phyloP scores from a whole-genome alignment of 805 yeast genomes.

The Ogataea glucozyma region DNA sequence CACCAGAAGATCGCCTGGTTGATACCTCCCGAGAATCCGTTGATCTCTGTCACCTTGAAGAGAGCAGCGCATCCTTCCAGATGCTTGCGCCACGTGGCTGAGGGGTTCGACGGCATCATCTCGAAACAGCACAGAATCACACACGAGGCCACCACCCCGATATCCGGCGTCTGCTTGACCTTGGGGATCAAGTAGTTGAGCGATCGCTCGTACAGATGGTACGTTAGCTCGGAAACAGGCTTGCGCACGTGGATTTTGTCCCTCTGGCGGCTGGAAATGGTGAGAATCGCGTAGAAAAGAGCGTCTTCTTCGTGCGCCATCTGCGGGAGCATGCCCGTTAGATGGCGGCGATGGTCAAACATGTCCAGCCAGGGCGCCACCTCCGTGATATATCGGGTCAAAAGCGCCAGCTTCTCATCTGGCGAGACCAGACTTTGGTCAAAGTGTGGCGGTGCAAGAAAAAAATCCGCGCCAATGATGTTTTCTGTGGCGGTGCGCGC shows the following conservation, averaged over 20 bases:
- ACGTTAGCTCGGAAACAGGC: slow-evolving; percentile 21
- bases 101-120: slow-evolving; percentile 43
- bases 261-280: slow-evolving; percentile 24
- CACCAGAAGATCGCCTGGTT: slow-evolving; percentile 45
- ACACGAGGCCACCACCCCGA: slow-evolving; percentile 25
- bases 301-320: slow-evolving; percentile 22
- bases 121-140: slow-evolving; percentile 39
- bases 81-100: slow-evolving; percentile 41
- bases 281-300: slow-evolving; percentile 18
- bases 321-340: slow-evolving; percentile 24
- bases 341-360: slow-evolving; percentile 27
- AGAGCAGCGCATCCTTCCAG: slow-evolving; percentile 44
- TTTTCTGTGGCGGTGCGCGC: too few relatives aligned
- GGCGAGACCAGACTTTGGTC: slow-evolving; percentile 28
- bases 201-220: slow-evolving; percentile 21
- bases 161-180: slow-evolving; percentile 18
- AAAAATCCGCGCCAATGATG: slow-evolving; percentile 5
- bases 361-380: slow-evolving; percentile 29
- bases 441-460: slow-evolving; percentile 11
- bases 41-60: slow-evolving; percentile 38
- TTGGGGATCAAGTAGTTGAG: slow-evolving; percentile 25
- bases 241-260: slow-evolving; percentile 15
- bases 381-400: slow-evolving; percentile 22
- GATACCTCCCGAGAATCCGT: slow-evolving; percentile 39
- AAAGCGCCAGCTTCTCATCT: slow-evolving; percentile 27